Percentiles rank a stretch among this genome's conserved stretches.
These are phyloP conservation scores for Raddia guianensis DNA, from an alignment of 176 grass and related monocot genomes.

Conservation along the genomic window DNA sequence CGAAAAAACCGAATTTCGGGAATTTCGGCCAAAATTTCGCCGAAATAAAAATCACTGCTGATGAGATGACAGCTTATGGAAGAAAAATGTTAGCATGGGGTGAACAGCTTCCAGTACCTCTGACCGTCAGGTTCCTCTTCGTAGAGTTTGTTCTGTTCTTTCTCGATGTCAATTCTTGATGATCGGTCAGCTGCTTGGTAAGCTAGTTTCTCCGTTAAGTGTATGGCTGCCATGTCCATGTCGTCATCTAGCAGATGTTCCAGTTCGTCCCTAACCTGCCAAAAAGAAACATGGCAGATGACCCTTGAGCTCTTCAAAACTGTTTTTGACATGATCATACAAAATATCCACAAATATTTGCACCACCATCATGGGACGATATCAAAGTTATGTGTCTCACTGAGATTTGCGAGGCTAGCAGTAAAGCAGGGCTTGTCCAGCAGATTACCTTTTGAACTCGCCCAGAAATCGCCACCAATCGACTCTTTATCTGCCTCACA, in stretches of 20 bases:
- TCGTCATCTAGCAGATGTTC: constrained; percentile 78
- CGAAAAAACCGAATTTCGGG: no score
- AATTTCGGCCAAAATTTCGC: no score
- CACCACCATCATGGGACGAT: background rate
- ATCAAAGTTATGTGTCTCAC: background rate
- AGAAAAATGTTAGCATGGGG: background rate
- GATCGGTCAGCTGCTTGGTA: constrained; percentile 36
- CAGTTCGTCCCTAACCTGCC: constrained; percentile 75
- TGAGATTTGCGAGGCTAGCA: background rate
- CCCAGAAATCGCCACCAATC: constrained; percentile 54
- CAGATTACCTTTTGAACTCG: constrained; percentile 60
- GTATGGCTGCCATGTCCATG: constrained; percentile 68
- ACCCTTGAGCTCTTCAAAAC: background rate
- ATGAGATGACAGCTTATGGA: background rate
- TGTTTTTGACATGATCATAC: background rate
- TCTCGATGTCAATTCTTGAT: constrained; percentile 8
- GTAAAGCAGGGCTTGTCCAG: background rate
- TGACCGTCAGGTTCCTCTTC: background rate
- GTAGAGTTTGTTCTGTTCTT: constrained; percentile 26
- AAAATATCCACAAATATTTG: background rate
- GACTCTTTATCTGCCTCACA: constrained; percentile 73
- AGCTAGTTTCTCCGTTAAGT: constrained; percentile 67
- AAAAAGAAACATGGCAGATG: background rate
- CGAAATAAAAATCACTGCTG: no score
- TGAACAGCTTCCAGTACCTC: constrained; percentile 42